These are phyloP conservation scores for Leccinum boreale DNA, from an alignment of 768 basidiomycete species.

Conservation along the genomic window DNA sequence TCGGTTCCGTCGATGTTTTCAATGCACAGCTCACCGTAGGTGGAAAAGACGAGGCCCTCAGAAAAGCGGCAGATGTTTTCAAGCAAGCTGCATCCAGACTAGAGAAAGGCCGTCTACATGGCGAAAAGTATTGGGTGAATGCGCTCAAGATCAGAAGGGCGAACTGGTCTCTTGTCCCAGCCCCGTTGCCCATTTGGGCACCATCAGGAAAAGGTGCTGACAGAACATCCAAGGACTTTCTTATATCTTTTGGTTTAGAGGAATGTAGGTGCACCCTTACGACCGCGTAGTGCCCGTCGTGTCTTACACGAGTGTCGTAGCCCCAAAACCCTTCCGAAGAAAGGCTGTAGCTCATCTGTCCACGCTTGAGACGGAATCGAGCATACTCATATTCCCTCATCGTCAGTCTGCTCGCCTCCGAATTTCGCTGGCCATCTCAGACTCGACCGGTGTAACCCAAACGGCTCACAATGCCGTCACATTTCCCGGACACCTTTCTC, in stretches of 20 bases:
- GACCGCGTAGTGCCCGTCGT: neutral
- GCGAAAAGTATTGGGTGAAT: slow-evolving; percentile 80
- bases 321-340: slow-evolving; percentile 59
- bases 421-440: slow-evolving; percentile 47
- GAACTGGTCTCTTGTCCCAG: slow-evolving; percentile 81
- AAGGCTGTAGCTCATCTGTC: slow-evolving; percentile 70
- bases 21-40: slow-evolving; percentile 71
- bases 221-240: slow-evolving; percentile 76
- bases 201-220: slow-evolving; percentile 74
- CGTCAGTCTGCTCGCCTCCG: slow-evolving; percentile 62
- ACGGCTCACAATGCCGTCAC: slow-evolving; percentile 38
- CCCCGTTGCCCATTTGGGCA: slow-evolving; percentile 70
- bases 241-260: slow-evolving; percentile 77
- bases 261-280: slow-evolving; percentile 55
- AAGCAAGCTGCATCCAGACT: slow-evolving; percentile 67
- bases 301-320: slow-evolving; percentile 36
- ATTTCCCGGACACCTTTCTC: slow-evolving; percentile 30
- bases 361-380: slow-evolving; percentile 40
- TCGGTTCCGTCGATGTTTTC: slow-evolving; percentile 66
- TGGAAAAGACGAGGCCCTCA: slow-evolving; percentile 75
- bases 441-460: slow-evolving; percentile 30
- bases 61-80: slow-evolving; percentile 71
- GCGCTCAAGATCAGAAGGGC: slow-evolving; percentile 71
- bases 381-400: slow-evolving; percentile 56
- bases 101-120: slow-evolving; percentile 56